phyloP scores from a whole-genome alignment of 495 filamentous ascomycete genomes.

The Aspergillus bertholletiae region DNA sequence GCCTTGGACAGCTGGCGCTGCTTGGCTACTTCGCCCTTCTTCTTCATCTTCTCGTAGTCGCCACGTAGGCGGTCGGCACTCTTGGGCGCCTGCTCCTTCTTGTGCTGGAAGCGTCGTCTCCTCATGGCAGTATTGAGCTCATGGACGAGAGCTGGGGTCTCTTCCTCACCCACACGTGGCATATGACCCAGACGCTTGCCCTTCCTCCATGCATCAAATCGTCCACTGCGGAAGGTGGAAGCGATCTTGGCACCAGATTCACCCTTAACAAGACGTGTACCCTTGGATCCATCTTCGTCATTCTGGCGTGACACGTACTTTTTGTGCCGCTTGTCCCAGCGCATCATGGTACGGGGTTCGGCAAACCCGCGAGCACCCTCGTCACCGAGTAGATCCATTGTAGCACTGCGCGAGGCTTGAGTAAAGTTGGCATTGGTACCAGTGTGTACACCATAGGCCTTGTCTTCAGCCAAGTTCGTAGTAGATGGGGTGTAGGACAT shows the following conservation, averaged over 20 bases:
- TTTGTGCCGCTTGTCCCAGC: conserved; percentile 95
- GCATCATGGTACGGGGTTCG: conserved; percentile 68
- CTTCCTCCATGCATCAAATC: conserved; percentile 88
- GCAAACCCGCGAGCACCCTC: conserved; percentile 75
- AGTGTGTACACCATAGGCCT: conserved; percentile 87
- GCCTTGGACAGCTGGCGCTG: conserved; percentile 49
- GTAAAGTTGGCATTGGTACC: conserved; percentile 74
- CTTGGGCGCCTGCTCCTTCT: conserved; percentile 81
- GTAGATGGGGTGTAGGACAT: conserved; percentile 88
- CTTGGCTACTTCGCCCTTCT: conserved; percentile 80
- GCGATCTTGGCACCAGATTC: conserved; percentile 96
- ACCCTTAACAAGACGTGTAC: conserved; percentile 77
- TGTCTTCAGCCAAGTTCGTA: conserved; percentile 76
- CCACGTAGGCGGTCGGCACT: conserved; percentile 83
- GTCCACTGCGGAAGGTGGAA: conserved; percentile 84
- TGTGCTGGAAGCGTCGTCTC: conserved; percentile 68
- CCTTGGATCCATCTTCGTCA: conserved; percentile 90
- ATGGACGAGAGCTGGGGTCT: conserved; percentile 45
- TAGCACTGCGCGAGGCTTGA: conserved; percentile 71
- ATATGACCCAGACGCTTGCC: conserved; percentile 74
- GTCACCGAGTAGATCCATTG: conserved; percentile 87
- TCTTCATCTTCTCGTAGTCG: conserved; percentile 88
- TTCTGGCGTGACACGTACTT: conserved; percentile 90
- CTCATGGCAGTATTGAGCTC: conserved; percentile 28
- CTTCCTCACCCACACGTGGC: conserved; percentile 77